Evolutionary conservation across 495 filamentous ascomycete genomes (phyloP).

Genomic region (Trichoderma asperelloides): DNA sequence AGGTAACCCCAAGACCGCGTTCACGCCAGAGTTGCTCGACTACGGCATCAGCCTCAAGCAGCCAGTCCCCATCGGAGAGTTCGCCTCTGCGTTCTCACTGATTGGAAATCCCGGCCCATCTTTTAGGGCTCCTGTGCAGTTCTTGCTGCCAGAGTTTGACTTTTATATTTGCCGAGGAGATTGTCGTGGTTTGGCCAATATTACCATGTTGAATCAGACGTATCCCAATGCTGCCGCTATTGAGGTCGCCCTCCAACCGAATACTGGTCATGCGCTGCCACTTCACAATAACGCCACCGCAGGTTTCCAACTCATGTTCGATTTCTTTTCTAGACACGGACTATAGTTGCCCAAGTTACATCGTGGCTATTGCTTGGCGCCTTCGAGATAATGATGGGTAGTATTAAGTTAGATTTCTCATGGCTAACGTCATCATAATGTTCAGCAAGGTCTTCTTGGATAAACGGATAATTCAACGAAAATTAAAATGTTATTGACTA

Average conservation of each 20-base stretch:
- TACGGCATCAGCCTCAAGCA: constrained; percentile 21
- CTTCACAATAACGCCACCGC: constrained; percentile 26
- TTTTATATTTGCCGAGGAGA: constrained; percentile 17
- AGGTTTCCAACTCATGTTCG: constrained; percentile 23
- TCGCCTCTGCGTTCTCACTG: constrained; percentile 12
- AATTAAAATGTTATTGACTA: too few relatives aligned
- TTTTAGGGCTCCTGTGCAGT: constrained; percentile 24
- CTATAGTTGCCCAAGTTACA: constrained; percentile 25
- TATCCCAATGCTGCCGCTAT: constrained; percentile 21
- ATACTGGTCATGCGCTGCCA: constrained; percentile 27
- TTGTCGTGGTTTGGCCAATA: constrained; percentile 11
- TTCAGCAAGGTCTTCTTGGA: too few relatives aligned
- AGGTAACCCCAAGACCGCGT: constrained; percentile 16
- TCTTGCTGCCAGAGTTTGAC: constrained; percentile 21
- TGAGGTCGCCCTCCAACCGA: constrained; percentile 22
- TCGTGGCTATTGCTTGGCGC: background rate
- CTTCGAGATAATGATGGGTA: background rate
- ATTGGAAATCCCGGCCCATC: constrained; percentile 10
- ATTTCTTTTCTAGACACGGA: constrained; percentile 23
- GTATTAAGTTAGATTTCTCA: too few relatives aligned
- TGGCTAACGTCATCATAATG: too few relatives aligned
- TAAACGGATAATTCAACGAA: too few relatives aligned
- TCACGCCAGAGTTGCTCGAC: constrained; percentile 17
- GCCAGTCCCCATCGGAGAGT: constrained; percentile 20
- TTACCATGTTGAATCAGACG: constrained; percentile 10